phyloP scores from a whole-genome alignment of 2,329 filamentous ascomycete species.

The Trichoderma endophyticum region DNA sequence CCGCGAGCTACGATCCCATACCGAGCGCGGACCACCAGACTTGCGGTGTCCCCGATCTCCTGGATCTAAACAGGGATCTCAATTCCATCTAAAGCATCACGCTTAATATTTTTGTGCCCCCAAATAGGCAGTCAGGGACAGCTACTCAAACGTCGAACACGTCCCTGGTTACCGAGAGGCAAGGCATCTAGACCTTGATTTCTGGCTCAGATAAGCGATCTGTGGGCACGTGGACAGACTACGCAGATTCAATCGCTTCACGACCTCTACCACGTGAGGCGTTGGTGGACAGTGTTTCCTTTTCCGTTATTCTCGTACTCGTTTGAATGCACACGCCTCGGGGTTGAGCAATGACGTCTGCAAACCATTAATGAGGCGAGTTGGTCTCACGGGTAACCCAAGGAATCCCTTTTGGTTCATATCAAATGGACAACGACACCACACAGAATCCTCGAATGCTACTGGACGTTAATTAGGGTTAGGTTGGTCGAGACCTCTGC shows the following conservation, averaged over 20 bases:
- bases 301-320: neutral
- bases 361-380: neutral
- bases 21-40: neutral
- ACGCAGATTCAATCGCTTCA: neutral
- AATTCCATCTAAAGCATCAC: neutral
- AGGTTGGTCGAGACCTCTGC: neutral
- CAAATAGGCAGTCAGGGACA: neutral
- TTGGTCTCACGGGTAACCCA: neutral
- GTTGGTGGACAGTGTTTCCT: neutral
- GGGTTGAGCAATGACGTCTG: neutral
- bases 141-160: neutral
- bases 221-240: neutral
- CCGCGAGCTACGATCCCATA: neutral
- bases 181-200: neutral
- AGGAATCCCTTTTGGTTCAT: neutral
- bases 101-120: neutral
- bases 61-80: slow-evolving; percentile 8
- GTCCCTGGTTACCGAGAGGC: neutral
- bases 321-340: neutral
- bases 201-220: slow-evolving; percentile 3
- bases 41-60: slow-evolving; percentile 10
- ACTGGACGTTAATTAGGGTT: neutral
- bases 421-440: neutral
- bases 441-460: neutral
- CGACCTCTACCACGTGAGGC: neutral